phyloP scores from a whole-genome alignment of 148 eudicot species.

The Rhododendron ferrugineum region DNA sequence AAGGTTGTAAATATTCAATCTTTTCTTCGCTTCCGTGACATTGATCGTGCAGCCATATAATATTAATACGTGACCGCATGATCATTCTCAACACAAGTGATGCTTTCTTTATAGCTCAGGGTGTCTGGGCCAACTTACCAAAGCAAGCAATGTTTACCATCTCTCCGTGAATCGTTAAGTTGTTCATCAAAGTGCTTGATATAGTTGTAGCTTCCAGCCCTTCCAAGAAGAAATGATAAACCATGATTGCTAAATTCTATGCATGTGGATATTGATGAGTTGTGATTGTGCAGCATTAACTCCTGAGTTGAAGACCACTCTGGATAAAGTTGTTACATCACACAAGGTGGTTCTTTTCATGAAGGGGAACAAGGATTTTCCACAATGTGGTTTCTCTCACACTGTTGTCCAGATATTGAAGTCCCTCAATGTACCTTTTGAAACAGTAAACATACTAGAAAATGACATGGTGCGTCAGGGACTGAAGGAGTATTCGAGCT shows the following conservation, averaged over 20 bases:
- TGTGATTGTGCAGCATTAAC: slow-evolving; percentile 51
- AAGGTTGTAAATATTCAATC: not conserved
- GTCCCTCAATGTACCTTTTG: slow-evolving; percentile 68
- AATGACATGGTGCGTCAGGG: slow-evolving; percentile 84
- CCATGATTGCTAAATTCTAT: not conserved
- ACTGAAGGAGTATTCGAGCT: slow-evolving; percentile 87
- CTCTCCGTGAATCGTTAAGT: not conserved
- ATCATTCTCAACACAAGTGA: not conserved
- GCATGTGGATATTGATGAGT: not conserved
- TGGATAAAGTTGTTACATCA: slow-evolving; percentile 83
- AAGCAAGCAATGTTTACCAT: not conserved
- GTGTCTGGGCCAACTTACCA: not conserved
- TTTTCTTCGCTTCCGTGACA: not conserved
- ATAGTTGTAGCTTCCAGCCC: not conserved
- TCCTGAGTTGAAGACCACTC: slow-evolving; percentile 76
- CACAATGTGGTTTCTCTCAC: slow-evolving; percentile 93
- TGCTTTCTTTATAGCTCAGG: not conserved
- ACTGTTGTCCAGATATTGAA: slow-evolving; percentile 83
- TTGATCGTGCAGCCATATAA: not conserved
- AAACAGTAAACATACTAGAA: slow-evolving; percentile 77
- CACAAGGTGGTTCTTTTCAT: slow-evolving; percentile 81
- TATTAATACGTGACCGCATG: not conserved
- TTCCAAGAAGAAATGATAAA: not conserved
- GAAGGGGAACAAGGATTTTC: slow-evolving; percentile 95
- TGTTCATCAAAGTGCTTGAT: not conserved